Percentiles rank a stretch among this genome's conserved stretches.
Evolutionary conservation across 441 rosid species (phyloP).

Genomic region (Eutrema salsugineum): DNA sequence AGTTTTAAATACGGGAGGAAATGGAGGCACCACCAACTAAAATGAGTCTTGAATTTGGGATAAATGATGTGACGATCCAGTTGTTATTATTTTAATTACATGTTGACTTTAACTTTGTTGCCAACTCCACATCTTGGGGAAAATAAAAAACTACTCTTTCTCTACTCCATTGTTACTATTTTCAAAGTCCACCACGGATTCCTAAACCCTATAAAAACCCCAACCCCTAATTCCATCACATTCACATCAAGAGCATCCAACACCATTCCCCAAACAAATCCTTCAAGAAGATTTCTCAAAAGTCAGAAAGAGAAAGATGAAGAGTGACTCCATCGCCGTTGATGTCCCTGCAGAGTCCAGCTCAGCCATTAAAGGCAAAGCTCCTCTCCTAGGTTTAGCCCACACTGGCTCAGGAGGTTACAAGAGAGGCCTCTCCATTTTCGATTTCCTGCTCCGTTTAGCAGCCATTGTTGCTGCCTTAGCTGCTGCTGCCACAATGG

Average conservation of each 20-base stretch:
- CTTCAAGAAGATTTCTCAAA: background rate
- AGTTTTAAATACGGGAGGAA: background rate
- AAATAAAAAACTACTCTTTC: slow-evolving; percentile 20
- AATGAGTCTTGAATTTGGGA: background rate
- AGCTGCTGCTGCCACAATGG: slow-evolving; percentile 63
- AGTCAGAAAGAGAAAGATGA: slow-evolving; percentile 30
- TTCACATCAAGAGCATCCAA: slow-evolving; percentile 5
- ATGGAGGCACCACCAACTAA: background rate
- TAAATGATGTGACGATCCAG: background rate
- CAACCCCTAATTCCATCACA: background rate
- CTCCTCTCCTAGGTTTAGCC: slow-evolving; percentile 39
- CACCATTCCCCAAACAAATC: background rate
- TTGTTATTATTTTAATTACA: background rate
- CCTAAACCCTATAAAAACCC: slow-evolving; percentile 8
- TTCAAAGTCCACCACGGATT: slow-evolving; percentile 15
- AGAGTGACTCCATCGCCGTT: slow-evolving; percentile 39
- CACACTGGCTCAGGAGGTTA: slow-evolving; percentile 32
- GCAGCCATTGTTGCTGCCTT: slow-evolving; percentile 47
- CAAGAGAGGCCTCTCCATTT: slow-evolving; percentile 55
- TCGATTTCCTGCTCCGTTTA: slow-evolving; percentile 61
- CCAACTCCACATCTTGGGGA: slow-evolving; percentile 23
- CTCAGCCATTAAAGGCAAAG: slow-evolving; percentile 51
- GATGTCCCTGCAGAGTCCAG: slow-evolving; percentile 54
- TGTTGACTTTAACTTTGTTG: slow-evolving; percentile 23
- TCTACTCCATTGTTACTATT: slow-evolving; percentile 27